Conservation (phyloP, 2,329 filamentous ascomycete species). For the Neocatenulostroma microsporum region DNA sequence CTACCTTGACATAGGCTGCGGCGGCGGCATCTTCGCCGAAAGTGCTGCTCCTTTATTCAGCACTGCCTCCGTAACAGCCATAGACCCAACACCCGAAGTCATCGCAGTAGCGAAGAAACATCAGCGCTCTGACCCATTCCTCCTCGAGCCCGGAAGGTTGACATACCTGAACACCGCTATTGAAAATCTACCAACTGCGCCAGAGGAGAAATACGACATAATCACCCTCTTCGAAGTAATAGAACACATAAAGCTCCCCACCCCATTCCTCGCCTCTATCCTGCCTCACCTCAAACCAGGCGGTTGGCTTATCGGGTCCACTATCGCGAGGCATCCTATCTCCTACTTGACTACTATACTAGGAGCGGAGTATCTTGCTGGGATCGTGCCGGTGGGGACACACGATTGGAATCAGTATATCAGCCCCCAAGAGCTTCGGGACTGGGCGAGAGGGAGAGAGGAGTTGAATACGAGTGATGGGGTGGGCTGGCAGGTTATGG, state of each 20-base stretch:
- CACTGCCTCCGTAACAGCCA: constrained; percentile 60
- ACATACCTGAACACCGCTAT: constrained; percentile 69
- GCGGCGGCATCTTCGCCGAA: constrained; percentile 94
- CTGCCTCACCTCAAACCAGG: constrained; percentile 75
- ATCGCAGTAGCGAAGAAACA: constrained; percentile 69
- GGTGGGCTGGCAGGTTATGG: constrained; percentile 64
- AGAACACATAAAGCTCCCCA: constrained; percentile 76
- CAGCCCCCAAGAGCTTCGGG: constrained; percentile 67
- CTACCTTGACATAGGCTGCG: constrained; percentile 90
- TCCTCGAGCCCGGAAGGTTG: constrained; percentile 50
- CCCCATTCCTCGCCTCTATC: constrained; percentile 63
- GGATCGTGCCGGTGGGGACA: constrained; percentile 84
- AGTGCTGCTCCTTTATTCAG: constrained; percentile 62
- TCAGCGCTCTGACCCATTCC: constrained; percentile 62
- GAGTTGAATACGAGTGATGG: constrained; percentile 53
- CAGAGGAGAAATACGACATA: constrained; percentile 56
- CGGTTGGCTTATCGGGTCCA: constrained; percentile 87
- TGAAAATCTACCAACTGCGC: constrained; percentile 51
- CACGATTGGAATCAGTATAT: constrained; percentile 98
- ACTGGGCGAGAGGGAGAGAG: constrained; percentile 36
- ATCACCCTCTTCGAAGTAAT: constrained; percentile 90
- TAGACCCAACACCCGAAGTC: constrained; percentile 70
- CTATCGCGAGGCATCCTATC: constrained; percentile 80
- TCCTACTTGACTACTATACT: constrained; percentile 92
- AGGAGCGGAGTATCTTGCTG: constrained; percentile 76